phyloP scores from a whole-genome alignment of 345 rosid genomes.

The Conringia planisiliqua region DNA sequence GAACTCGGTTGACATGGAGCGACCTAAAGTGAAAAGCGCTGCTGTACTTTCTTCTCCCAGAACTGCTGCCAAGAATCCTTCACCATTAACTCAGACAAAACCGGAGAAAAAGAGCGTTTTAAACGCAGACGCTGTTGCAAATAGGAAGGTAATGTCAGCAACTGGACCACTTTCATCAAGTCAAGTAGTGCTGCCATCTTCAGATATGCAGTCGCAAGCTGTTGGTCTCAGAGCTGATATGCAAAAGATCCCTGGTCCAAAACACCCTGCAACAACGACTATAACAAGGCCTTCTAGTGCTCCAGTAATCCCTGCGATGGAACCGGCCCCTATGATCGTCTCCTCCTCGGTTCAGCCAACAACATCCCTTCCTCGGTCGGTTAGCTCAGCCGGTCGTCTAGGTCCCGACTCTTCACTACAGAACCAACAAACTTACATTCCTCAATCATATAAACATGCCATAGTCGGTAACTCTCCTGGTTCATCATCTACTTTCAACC shows the following conservation, averaged over 20 bases:
- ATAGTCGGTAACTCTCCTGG: slow-evolving; percentile 62
- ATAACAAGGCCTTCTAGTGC: slow-evolving; percentile 93
- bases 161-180: slow-evolving; percentile 44
- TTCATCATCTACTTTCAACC: slow-evolving; percentile 44
- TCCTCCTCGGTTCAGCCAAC: slow-evolving; percentile 56
- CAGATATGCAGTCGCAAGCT: slow-evolving; percentile 32
- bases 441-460: slow-evolving; percentile 80
- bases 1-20: slow-evolving; percentile 46
- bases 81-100: slow-evolving; percentile 42
- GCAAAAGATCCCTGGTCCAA: slow-evolving; percentile 43
- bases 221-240: slow-evolving; percentile 42
- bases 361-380: slow-evolving; percentile 68
- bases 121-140: slow-evolving; percentile 32
- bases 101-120: slow-evolving; percentile 42
- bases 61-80: slow-evolving; percentile 40
- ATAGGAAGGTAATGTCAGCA: slow-evolving; percentile 40
- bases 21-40: slow-evolving; percentile 55
- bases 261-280: slow-evolving; percentile 40
- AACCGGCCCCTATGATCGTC: slow-evolving; percentile 43
- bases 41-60: slow-evolving; percentile 53
- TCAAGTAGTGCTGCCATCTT: slow-evolving; percentile 32
- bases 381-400: slow-evolving; percentile 78
- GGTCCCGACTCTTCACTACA: slow-evolving; percentile 60
- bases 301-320: slow-evolving; percentile 64
- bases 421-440: slow-evolving; percentile 51